Evolutionary conservation across 345 rosid genomes (phyloP), one percentile per base, ranked within the genome.

Genomic region (Anastatica hierochuntica): DNA sequence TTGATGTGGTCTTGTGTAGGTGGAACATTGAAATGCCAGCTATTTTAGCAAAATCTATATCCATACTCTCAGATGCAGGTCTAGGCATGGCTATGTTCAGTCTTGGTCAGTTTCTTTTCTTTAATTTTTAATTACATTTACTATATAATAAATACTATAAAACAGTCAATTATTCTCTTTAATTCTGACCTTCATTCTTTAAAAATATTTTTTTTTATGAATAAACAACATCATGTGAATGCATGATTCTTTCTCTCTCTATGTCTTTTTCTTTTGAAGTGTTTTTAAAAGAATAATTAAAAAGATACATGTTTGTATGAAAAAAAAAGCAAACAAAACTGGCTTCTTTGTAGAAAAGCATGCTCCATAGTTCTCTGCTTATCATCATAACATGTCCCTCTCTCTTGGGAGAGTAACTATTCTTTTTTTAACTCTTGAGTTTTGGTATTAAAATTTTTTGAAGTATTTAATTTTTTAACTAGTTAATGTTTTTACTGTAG

Each of bases 71-170:
- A 72, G 97, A 92, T 79, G 99, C 99, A 64, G 99, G 99, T 44
- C 90, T 92, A 48, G 99, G 99, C 90, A 88, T 92, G 99, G 99
- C 99, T 57, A 92, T 92, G 99, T 92, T 92, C 85, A 92, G 99
- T 77, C 97, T 92, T 23, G 99, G 99, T 92, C 79, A 88, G 99
- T 81, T 45, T 19, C 38, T 56, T 0, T 2, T 19, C 8, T 7
- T 7, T 58, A 29, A 53, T 33, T 16, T 21, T 35, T 41, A 19
- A 61, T 54, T 56, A 2, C 51, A 53, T 61, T 40, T 68, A 30
- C 29, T 47, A 60, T 18, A 11, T n/a, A 19, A 39, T 55, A 36
- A 36, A 19, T 40, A 33, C 56, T 41, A 40, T 56, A 56, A 40
- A 48, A 64, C 52, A 64, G 63, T 56, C 56, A 48, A 48, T 60